Percentiles rank a stretch among this genome's conserved stretches.
Evolutionary conservation across 148 eudicot species (phyloP).

Genomic region (Persicaria maculosa): DNA sequence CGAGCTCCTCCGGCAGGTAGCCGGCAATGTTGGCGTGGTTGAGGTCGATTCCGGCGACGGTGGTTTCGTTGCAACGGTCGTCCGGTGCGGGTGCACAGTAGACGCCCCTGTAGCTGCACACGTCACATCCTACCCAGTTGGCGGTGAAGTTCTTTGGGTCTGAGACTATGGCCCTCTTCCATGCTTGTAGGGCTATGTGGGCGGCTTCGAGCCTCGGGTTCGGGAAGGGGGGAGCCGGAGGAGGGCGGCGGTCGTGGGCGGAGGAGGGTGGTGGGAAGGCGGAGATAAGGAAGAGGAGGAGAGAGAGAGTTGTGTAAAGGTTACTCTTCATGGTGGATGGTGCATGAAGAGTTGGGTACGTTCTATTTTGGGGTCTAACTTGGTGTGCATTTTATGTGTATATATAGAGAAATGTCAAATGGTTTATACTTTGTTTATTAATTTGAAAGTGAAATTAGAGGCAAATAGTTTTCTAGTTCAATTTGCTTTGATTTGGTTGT

Average conservation of each 20-base stretch:
- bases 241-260: background rate
- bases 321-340: background rate
- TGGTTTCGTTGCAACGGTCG: slow-evolving; percentile 18
- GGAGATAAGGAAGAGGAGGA: background rate
- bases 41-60: slow-evolving; percentile 82
- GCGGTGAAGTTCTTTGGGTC: slow-evolving; percentile 63
- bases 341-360: background rate
- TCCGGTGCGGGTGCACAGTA: slow-evolving; percentile 67
- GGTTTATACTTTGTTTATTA: background rate
- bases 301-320: background rate
- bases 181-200: slow-evolving; percentile 67
- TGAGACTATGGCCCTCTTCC: slow-evolving; percentile 50
- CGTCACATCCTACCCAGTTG: slow-evolving; percentile 52
- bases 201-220: slow-evolving; percentile 59
- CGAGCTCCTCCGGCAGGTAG: slow-evolving; percentile 41
- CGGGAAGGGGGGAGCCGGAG: background rate
- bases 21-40: slow-evolving; percentile 58
- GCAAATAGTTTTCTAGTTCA: background rate
- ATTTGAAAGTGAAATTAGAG: background rate
- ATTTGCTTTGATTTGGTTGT: no score
- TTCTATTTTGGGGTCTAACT: background rate
- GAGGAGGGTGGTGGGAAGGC: background rate
- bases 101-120: slow-evolving; percentile 67
- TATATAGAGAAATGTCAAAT: background rate
- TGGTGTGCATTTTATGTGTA: background rate